Evolutionary conservation across 2,329 filamentous ascomycete genomes (phyloP).

Genomic region (Lachnellula occidentalis): DNA sequence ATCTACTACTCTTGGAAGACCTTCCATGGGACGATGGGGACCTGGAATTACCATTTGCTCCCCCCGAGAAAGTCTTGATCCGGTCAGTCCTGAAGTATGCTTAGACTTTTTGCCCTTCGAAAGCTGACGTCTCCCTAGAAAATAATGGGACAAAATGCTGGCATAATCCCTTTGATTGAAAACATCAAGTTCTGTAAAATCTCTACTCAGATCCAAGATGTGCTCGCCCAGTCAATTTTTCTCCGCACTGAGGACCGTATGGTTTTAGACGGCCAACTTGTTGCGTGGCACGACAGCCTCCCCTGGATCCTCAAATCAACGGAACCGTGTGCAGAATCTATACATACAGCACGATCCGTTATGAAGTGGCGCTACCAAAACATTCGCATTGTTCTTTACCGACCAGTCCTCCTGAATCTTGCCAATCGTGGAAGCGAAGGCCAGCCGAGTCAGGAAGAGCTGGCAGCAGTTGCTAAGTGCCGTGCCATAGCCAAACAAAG

Average conservation of each 20-base stretch:
- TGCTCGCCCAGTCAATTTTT: constrained; percentile 63
- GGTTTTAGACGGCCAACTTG: constrained; percentile 60
- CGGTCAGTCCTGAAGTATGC: constrained; percentile 18
- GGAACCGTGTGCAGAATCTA: constrained; percentile 64
- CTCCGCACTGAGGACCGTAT: constrained; percentile 62
- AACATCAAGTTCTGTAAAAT: constrained; percentile 78
- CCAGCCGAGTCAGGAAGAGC: constrained; percentile 50
- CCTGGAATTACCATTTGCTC: constrained; percentile 61
- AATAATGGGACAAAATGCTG: constrained; percentile 54
- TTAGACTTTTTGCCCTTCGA: neutral
- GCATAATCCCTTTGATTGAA: constrained; percentile 66
- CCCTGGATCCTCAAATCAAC: constrained; percentile 59
- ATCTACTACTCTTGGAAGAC: constrained; percentile 63
- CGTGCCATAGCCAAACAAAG: constrained; percentile 63
- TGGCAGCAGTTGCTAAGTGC: constrained; percentile 62
- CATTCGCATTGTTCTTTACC: constrained; percentile 68
- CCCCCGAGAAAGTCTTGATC: constrained; percentile 41
- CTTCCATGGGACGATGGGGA: constrained; percentile 63
- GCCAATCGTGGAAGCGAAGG: constrained; percentile 33
- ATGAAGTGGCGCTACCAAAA: constrained; percentile 84
- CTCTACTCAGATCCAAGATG: constrained; percentile 70
- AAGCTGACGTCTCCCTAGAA: constrained; percentile 20
- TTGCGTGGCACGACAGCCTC: constrained; percentile 67
- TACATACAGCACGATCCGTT: constrained; percentile 64
- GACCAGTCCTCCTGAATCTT: constrained; percentile 65